Evolutionary conservation across 2,329 filamentous ascomycete species (phyloP), one percentile per base, ranked within the genome.

Genomic region (Phialophora chinensis): DNA sequence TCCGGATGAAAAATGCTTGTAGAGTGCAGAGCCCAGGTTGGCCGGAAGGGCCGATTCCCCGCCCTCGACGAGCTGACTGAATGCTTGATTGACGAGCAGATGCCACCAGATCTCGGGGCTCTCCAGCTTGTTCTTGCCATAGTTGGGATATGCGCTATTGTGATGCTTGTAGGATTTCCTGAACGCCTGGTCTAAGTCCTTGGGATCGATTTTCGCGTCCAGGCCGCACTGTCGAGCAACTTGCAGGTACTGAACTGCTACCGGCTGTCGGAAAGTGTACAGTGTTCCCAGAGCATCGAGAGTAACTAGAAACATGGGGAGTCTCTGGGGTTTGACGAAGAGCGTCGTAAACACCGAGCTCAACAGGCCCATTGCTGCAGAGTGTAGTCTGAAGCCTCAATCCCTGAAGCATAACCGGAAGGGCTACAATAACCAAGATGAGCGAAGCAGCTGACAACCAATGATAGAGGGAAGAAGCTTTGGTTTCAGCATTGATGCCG

Each of bases 251-350:
- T 81, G 78, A 7, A 75, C 71, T 6, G 77, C 73, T 35, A 82
- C 71, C 1, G 80, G 76, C 3, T 71, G 69, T 63, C 77, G 76
- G 0, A 81, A 80, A 59, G 78, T 70, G 70, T 82, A 82, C 56
- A 83, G 67, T 2, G 81, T 83, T 25, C 76, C 77, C 64, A 82
- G 80, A 38, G 80, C 80, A 71, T 83, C 81, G 49, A 82, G 72
- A 38, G 80, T 82, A 23, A 82, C 73, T 38, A 82, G 76, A 29
- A 82, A 60, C 23, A 59, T 54, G 4, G 68, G 68, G 11, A 65
- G 33, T 42, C 53, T 55, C 33, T 52, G 20, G 20, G 20, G 49
- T 23, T 29, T 29, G n/a, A 29, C 25, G 20, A 52, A 52, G 49
- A 27, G 20, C 14, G 55, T 57, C 29, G 25, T 60, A 38, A 33